Evolutionary conservation across 2,329 filamentous ascomycete genomes (phyloP), one percentile per base, ranked within the genome.

Genomic region (Hymenoscyphus scutula): DNA sequence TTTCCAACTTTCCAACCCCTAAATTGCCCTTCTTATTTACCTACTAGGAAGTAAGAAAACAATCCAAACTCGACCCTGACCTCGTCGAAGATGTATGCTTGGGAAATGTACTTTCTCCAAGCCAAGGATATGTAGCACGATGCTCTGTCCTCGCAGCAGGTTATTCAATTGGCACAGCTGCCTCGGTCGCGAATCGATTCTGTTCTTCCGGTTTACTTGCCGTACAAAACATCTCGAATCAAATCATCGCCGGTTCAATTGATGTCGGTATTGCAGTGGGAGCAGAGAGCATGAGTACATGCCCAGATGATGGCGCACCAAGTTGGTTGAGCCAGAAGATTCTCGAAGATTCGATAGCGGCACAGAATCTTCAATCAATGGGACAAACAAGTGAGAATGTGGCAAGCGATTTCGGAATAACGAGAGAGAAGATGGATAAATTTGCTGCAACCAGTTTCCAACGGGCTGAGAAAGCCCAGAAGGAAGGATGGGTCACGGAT

Each of bases 331-430:
- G 64, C 79, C 91, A 79, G 70, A 79, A 82, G 72, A 89, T 78
- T 89, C 92, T 75, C 91, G 97, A 74, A 85, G 92, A 0, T 77
- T 77, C 55, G 94, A 98, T 79, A 95, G 92, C 37, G 1, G 29
- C 19, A 2, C 60, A 62, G 23, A 62, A 58, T 82, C 86, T 94
- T 86, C 86, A 92, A 82, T 90, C 94, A 69, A 99, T 99, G 95
- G 95, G 95, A 25, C 96, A 96, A 85, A 99, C 95, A 2, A 94
- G 89, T 64, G 95, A 99, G 81, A 98, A 98, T 75, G 92, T 99
- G 30, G 92, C 89, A 71, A 86, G 86, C 56, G 95, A 98, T 79
- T 98, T 98, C 77, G 85, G 89, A 74, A 88, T 99, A 74, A 79
- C 85, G 1, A 86, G 95, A 65, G 87, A 93, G 74, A 79, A 80